Evolutionary conservation across 2,329 filamentous ascomycete species (phyloP), one percentile per base, ranked within the genome.

Genomic region (Cercospora beticola): DNA sequence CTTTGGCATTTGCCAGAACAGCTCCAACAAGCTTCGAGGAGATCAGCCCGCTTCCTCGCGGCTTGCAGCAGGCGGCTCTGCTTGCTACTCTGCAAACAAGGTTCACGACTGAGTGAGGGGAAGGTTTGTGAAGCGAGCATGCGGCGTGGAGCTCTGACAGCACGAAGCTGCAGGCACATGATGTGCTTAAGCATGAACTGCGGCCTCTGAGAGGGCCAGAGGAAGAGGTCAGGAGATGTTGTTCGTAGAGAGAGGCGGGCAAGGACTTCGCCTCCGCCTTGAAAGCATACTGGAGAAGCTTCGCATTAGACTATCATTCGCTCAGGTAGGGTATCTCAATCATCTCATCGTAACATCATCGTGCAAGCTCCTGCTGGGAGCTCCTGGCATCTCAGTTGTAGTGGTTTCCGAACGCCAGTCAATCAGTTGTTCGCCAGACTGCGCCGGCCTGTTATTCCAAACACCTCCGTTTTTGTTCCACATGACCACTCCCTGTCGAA

Each of bases 61-160:
- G 49, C 21, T 40, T 54, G 49, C 49, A 54, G 43, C 14, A 61
- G 12, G 57, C 40, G 64, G 64, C 64, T 66, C 56, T 66, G 36
- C 65, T 63, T 67, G 58, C 65, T 63, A 28, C 28, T 23, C 40
- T 28, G 23, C 36, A 14, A 64, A 62, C 43, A 67, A 67, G 65
- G 65, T 67, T 66, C 30, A 46, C 10, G 10, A 58, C n/a, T 40
- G 43, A 36, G 28, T 66, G 64, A 66, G 64, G 64, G 64, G 64
- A 66, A 66, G 57, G 64, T 66, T 66, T 40, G 28, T n/a, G 57
- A 66, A 28, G 64, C 64, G 57, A 66, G 64, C 64, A 52, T 49
- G 43, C 64, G 40, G 64, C 57, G 23, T 36, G n/a, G 36, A 30
- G 64, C 64, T 61, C 57, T 10, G 33, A 46, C 60, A 28, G 31